Conservation (phyloP, 176 grass and related monocot species). For the Ampelocalamus luodianensis region DNA sequence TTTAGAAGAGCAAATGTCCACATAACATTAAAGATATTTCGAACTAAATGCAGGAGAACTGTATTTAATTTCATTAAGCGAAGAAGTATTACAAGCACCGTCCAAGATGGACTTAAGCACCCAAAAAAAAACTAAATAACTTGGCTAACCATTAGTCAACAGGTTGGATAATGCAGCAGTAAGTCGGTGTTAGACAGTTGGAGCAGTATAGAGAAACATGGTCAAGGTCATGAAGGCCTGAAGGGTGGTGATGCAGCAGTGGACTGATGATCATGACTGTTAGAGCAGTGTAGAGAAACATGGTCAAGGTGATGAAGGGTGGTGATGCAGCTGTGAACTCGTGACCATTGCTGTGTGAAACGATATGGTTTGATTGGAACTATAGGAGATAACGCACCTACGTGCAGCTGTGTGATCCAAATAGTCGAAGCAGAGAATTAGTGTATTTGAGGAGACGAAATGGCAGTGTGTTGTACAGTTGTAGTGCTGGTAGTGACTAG, state of each 20-base stretch:
- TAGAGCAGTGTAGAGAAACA: not conserved
- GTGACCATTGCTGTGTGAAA: not conserved
- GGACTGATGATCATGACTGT: no score
- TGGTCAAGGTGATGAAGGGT: not conserved
- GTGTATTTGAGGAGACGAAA: not conserved
- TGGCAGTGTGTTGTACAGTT: not conserved
- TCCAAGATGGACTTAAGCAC: no score
- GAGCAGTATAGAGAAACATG: not conserved
- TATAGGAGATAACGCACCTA: not conserved
- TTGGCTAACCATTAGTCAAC: not conserved
- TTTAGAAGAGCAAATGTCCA: not conserved
- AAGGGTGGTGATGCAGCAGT: not conserved
- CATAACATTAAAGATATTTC: slow-evolving; percentile 17
- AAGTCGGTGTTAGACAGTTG: not conserved
- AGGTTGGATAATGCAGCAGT: not conserved
- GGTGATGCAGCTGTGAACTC: no score
- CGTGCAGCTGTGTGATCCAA: not conserved
- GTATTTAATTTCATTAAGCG: no score
- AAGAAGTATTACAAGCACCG: no score
- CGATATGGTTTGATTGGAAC: not conserved
- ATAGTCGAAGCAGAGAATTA: not conserved
- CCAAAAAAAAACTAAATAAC: no score
- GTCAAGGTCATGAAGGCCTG: not conserved
- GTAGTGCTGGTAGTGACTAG: not conserved
- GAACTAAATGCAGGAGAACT: no score